These are phyloP conservation scores for Chlorociboria aeruginascens DNA, from an alignment of 495 filamentous ascomycete genomes.

Conservation along the genomic window DNA sequence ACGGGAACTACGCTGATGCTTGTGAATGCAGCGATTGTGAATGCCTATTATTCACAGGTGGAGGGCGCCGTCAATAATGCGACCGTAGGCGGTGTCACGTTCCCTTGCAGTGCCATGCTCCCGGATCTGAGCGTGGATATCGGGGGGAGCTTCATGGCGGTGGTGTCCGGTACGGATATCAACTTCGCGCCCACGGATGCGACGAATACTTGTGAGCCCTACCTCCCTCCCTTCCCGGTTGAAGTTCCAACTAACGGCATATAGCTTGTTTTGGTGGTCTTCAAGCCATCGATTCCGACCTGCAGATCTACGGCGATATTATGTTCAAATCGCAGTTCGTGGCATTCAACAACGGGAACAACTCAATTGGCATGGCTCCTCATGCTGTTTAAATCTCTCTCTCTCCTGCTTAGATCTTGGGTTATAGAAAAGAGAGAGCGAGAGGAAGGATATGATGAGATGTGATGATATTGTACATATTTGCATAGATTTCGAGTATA, in stretches of 20 bases:
- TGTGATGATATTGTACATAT: too few species aligned
- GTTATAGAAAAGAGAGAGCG: background rate
- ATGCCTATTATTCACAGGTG: slow-evolving; percentile 53
- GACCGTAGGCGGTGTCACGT: slow-evolving; percentile 48
- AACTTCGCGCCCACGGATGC: slow-evolving; percentile 48
- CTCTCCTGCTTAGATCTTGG: too few species aligned
- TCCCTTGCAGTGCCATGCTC: slow-evolving; percentile 48
- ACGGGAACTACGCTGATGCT: slow-evolving; percentile 67
- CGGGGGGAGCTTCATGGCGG: slow-evolving; percentile 45
- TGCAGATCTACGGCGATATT: slow-evolving; percentile 70
- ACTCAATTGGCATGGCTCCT: slow-evolving; percentile 45
- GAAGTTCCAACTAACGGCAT: slow-evolving; percentile 1
- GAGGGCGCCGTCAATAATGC: slow-evolving; percentile 37
- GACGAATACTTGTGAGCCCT: slow-evolving; percentile 25
- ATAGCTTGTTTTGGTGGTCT: slow-evolving; percentile 62
- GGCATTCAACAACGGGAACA: slow-evolving; percentile 59
- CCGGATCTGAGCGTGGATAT: slow-evolving; percentile 59
- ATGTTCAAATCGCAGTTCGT: slow-evolving; percentile 74
- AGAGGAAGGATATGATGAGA: background rate
- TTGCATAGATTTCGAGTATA: too few species aligned
- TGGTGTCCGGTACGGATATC: slow-evolving; percentile 52
- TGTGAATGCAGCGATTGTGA: slow-evolving; percentile 44
- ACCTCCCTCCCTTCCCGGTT: slow-evolving; percentile 2
- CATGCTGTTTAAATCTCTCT: slow-evolving; percentile 18
- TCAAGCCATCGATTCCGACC: slow-evolving; percentile 44